phyloP scores from a whole-genome alignment of 139 green algal genomes.

The Chlamydomonas applanata region DNA sequence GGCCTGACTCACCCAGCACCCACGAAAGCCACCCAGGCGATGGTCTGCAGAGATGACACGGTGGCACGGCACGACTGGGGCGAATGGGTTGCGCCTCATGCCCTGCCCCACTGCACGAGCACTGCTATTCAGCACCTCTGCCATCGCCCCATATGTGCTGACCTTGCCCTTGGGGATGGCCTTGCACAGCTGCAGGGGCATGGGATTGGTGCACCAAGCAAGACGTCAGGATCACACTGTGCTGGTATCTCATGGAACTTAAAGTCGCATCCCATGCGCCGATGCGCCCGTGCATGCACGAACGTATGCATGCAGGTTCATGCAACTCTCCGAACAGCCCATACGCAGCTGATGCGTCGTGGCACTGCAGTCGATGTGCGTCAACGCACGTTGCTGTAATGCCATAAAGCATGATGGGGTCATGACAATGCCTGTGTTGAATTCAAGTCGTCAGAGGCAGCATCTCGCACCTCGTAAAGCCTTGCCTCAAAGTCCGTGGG shows the following conservation, averaged over 20 bases:
- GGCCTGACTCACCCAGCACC: slow-evolving; percentile 43
- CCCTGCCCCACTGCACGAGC: slow-evolving; percentile 73
- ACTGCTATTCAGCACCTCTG: slow-evolving; percentile 47
- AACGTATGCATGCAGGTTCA: background rate
- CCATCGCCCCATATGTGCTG: slow-evolving; percentile 68
- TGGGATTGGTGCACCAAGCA: background rate
- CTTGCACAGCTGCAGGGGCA: slow-evolving; percentile 45
- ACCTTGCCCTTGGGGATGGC: slow-evolving; percentile 69
- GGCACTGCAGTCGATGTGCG: no score
- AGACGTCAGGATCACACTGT: background rate
- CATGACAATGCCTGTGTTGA: no score
- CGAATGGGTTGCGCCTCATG: slow-evolving; percentile 71
- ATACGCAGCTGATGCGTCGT: no score
- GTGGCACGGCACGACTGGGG: slow-evolving; percentile 76
- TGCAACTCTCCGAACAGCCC: background rate
- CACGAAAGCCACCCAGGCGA: slow-evolving; percentile 74
- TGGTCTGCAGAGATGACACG: slow-evolving; percentile 64
- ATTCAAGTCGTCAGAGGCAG: background rate
- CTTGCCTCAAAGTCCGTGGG: slow-evolving; percentile 57
- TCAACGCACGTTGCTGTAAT: no score
- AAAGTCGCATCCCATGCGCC: background rate
- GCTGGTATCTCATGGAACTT: background rate
- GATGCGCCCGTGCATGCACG: background rate
- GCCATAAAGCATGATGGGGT: no score
- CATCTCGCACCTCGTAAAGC: slow-evolving; percentile 43